Conservation (phyloP, 2,329 filamentous ascomycete genomes). For the Didymella pomorum region DNA sequence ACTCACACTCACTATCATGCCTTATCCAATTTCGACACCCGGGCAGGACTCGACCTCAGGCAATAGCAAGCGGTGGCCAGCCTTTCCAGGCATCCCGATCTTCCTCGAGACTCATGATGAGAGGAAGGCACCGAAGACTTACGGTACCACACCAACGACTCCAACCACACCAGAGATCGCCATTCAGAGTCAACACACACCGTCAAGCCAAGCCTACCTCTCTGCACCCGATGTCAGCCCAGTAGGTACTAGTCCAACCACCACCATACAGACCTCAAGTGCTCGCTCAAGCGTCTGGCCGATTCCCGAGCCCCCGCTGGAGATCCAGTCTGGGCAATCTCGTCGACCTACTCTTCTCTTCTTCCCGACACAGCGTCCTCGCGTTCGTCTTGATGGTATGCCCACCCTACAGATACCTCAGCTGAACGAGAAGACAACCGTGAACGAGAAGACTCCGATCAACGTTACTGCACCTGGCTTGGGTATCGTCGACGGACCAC, state of each 20-base stretch:
- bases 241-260: slow-evolving; percentile 24
- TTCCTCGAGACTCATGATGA: slow-evolving; percentile 35
- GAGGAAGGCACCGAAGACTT: slow-evolving; percentile 22
- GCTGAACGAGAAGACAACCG: slow-evolving; percentile 18
- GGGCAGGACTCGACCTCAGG: slow-evolving; percentile 10
- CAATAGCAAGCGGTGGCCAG: slow-evolving; percentile 30
- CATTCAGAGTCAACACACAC: slow-evolving; percentile 1
- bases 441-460: slow-evolving; percentile 1
- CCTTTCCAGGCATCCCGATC: slow-evolving; percentile 37
- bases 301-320: slow-evolving; percentile 30
- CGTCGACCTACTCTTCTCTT: slow-evolving; percentile 28
- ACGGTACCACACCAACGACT: slow-evolving; percentile 34
- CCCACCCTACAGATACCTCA: slow-evolving; percentile 20
- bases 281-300: slow-evolving; percentile 31
- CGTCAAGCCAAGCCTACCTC: not conserved
- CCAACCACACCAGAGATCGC: slow-evolving; percentile 29
- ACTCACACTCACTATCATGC: slow-evolving; percentile 24
- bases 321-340: slow-evolving; percentile 17
- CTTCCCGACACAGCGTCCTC: slow-evolving; percentile 24
- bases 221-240: not conserved
- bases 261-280: slow-evolving; percentile 31
- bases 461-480: not conserved
- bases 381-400: slow-evolving; percentile 22
- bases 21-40: slow-evolving; percentile 26
- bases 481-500: slow-evolving; percentile 10